Evolutionary conservation across 306 rosid species (phyloP).

Genomic region (Cucurbita pepo): DNA sequence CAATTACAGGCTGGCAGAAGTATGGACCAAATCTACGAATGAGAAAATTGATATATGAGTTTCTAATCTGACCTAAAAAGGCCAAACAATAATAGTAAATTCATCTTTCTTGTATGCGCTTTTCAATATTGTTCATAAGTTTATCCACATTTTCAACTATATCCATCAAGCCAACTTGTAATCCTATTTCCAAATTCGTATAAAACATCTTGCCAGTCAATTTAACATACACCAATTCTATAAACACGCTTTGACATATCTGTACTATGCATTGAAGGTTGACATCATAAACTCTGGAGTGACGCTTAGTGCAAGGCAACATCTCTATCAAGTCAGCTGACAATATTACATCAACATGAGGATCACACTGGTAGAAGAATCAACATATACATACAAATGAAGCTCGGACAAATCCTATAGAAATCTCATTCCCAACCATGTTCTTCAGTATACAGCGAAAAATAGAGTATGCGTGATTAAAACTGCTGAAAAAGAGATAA

Average conservation of each 20-base stretch:
- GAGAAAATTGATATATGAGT: background rate
- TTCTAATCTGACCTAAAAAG: background rate
- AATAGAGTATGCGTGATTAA: background rate
- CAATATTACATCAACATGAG: background rate
- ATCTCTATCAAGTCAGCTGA: background rate
- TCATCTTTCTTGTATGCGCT: background rate
- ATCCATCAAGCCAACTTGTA: background rate
- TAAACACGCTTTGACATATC: background rate
- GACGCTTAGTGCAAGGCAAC: background rate
- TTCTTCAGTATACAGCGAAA: background rate
- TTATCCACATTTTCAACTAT: background rate
- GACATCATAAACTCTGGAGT: background rate
- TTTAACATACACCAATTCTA: background rate
- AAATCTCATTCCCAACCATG: background rate
- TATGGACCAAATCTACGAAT: constrained; percentile 79
- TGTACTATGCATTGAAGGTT: background rate
- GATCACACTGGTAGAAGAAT: background rate
- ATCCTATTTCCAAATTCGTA: background rate
- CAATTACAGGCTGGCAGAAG: constrained; percentile 92
- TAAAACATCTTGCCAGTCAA: background rate
- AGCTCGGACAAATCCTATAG: background rate
- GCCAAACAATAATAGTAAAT: background rate
- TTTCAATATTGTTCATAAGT: background rate
- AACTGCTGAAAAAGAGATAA: background rate
- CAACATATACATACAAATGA: background rate